Conservation (phyloP, 208 protist genomes). For the Trichomonas tenax region DNA sequence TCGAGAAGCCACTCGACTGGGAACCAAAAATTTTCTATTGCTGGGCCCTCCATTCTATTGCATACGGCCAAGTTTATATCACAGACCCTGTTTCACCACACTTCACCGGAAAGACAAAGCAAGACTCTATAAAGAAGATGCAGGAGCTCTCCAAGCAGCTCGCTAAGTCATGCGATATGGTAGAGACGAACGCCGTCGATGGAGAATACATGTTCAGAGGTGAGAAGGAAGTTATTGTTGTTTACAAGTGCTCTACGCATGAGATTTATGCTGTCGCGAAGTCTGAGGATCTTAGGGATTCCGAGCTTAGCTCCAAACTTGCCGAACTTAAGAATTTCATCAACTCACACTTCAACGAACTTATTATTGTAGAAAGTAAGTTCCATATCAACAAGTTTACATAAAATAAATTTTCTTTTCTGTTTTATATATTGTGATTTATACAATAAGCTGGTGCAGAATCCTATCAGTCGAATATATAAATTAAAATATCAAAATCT, state of each 20-base stretch:
- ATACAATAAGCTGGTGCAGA: too few relatives aligned
- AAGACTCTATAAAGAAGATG: background rate
- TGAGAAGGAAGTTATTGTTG: slow-evolving; percentile 1
- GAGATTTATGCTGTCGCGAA: slow-evolving; percentile 7
- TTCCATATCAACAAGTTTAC: background rate
- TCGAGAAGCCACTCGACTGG: background rate
- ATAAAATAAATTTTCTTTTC: too few relatives aligned
- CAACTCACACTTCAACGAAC: background rate
- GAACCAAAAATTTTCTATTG: background rate
- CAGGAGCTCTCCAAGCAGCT: background rate
- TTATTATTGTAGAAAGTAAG: background rate
- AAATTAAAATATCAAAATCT: too few relatives aligned
- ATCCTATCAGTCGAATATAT: too few relatives aligned
- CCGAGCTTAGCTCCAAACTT: background rate
- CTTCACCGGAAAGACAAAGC: too few relatives aligned
- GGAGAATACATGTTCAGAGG: slow-evolving; percentile 16
- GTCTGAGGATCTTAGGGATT: background rate
- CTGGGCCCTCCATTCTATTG: background rate
- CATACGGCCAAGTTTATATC: background rate
- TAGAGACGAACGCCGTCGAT: background rate
- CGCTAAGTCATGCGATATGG: background rate
- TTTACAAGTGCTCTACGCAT: background rate
- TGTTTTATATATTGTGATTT: too few relatives aligned
- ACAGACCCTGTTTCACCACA: background rate
- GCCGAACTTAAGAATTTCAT: background rate